Conservation (phyloP, 768 basidiomycete genomes). For the Piloderma croceum region DNA sequence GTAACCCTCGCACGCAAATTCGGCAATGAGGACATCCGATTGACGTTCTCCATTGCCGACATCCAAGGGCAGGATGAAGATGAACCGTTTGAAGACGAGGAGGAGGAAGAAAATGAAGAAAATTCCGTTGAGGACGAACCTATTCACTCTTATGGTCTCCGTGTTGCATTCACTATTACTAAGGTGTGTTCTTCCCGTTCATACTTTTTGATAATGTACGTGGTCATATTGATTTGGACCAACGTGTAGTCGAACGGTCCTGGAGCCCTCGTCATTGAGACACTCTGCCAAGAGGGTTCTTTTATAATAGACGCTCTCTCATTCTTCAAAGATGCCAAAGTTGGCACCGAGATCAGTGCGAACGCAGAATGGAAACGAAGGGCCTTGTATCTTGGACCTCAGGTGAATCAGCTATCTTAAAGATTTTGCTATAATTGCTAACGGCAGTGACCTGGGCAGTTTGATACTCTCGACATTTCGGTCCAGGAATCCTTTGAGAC, state of each 20-base stretch:
- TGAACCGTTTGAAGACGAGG: constrained; percentile 25
- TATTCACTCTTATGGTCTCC: constrained; percentile 45
- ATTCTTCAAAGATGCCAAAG: constrained; percentile 66
- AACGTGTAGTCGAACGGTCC: constrained; percentile 37
- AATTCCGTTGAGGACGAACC: constrained; percentile 33
- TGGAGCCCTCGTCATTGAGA: constrained; percentile 75
- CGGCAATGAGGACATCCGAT: constrained; percentile 87
- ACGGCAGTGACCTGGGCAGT: constrained; percentile 37
- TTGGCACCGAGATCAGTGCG: constrained; percentile 73
- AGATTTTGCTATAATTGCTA: not conserved
- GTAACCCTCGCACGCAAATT: constrained; percentile 76
- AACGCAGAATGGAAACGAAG: constrained; percentile 94
- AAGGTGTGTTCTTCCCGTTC: constrained; percentile 39
- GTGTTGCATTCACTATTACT: constrained; percentile 75
- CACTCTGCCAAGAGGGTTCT: constrained; percentile 69
- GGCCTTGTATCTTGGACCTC: constrained; percentile 88
- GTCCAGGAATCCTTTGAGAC: constrained; percentile 92
- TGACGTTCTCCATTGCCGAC: constrained; percentile 93
- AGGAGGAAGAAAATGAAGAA: constrained; percentile 33
- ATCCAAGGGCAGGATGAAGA: constrained; percentile 47
- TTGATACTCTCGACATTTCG: constrained; percentile 80
- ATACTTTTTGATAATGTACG: not conserved
- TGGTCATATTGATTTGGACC: constrained; percentile 2
- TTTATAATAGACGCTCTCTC: constrained; percentile 90
- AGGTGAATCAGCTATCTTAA: constrained; percentile 39